These are phyloP conservation scores for Irpex sp. DNA, from an alignment of 1,284 basidiomycete genomes.

Conservation along the genomic window DNA sequence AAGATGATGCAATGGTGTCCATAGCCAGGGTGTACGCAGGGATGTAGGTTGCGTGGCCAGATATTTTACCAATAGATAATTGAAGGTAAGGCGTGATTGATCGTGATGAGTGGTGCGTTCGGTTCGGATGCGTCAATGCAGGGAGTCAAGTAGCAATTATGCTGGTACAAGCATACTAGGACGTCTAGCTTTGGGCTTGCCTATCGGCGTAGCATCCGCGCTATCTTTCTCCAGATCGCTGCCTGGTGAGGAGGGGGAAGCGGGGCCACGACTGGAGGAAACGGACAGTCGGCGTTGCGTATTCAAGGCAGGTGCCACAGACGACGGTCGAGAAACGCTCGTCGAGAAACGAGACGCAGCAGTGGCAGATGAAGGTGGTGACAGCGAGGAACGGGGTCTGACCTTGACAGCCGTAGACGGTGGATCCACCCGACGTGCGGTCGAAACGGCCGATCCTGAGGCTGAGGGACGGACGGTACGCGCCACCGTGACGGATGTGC, in stretches of 20 bases:
- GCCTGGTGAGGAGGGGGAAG: conserved; percentile 25
- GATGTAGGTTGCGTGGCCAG: neutral
- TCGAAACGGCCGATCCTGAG: conserved; percentile 31
- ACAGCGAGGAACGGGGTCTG: conserved; percentile 11
- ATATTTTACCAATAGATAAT: conserved; percentile 15
- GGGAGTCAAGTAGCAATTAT: neutral
- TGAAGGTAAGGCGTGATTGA: neutral
- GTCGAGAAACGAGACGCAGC: conserved; percentile 22
- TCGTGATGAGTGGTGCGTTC: neutral
- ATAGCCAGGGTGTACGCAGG: neutral
- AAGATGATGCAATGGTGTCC: neutral
- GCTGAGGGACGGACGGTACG: conserved; percentile 46
- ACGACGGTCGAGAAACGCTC: conserved; percentile 12
- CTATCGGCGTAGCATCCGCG: conserved; percentile 24
- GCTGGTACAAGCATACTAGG: conserved; percentile 9
- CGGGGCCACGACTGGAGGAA: conserved; percentile 21
- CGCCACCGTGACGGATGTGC: conserved; percentile 29
- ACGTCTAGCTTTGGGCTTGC: conserved; percentile 7
- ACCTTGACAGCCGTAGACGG: conserved; percentile 35
- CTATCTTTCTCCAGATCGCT: conserved; percentile 49
- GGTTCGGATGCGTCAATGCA: neutral
- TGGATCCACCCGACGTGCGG: conserved; percentile 27
- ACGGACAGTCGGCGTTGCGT: conserved; percentile 19
- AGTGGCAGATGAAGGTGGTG: conserved; percentile 8
- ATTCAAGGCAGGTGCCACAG: conserved; percentile 14